Evolutionary conservation across 495 filamentous ascomycete species (phyloP).

Genomic region (Penicillium maclennaniae): DNA sequence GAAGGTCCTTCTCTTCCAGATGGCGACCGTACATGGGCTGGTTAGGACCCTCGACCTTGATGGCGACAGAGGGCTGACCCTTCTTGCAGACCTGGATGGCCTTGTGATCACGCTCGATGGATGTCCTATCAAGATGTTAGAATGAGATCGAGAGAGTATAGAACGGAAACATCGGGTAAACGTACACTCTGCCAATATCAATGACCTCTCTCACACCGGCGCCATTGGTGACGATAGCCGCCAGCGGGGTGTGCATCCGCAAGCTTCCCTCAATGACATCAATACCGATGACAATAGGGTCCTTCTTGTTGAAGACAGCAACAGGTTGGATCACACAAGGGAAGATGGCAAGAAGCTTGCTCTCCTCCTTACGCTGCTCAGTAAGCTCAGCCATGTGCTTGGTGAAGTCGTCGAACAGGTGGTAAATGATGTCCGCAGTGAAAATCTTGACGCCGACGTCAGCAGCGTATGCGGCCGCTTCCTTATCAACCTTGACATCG

Average conservation of each 20-base stretch:
- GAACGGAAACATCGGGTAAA: conserved; percentile 16
- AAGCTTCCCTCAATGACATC: conserved; percentile 90
- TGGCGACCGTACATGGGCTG: conserved; percentile 95
- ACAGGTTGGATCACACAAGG: conserved; percentile 86
- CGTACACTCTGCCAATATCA: conserved; percentile 90
- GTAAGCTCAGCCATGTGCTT: conserved; percentile 82
- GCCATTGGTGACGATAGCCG: conserved; percentile 75
- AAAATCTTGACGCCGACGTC: conserved; percentile 98
- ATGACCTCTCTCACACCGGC: conserved; percentile 77
- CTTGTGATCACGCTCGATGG: conserved; percentile 98
- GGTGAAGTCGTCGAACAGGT: conserved; percentile 95
- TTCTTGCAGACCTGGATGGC: conserved; percentile 85
- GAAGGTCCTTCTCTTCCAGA: conserved; percentile 83
- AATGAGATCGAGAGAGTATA: neutral
- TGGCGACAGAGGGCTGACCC: conserved; percentile 90
- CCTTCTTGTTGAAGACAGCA: conserved; percentile 97
- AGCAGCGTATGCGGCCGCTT: conserved; percentile 85
- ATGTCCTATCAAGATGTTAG: conserved; percentile 53
- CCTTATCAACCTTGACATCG: conserved; percentile 98
- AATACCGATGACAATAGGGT: conserved; percentile 92
- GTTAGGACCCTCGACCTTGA: conserved; percentile 96
- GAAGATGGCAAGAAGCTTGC: conserved; percentile 93
- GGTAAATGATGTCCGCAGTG: conserved; percentile 98
- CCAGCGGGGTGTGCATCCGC: conserved; percentile 80
- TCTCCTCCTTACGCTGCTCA: conserved; percentile 92